These are phyloP conservation scores for Rhizopogon roseolus DNA, from an alignment of 768 basidiomycete genomes.

Conservation along the genomic window DNA sequence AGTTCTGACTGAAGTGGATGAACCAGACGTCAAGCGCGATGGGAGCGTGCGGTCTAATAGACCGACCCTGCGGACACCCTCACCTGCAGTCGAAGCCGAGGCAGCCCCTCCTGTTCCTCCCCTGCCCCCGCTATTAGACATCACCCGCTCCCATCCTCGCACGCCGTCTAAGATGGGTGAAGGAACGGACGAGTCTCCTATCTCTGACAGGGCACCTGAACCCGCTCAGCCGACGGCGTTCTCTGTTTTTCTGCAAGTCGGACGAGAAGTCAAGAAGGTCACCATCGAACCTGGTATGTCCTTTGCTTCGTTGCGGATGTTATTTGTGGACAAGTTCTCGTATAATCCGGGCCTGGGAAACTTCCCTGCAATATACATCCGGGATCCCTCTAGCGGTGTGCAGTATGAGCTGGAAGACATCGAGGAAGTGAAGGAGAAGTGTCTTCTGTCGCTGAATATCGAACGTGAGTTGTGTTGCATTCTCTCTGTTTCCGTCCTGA, in stretches of 20 bases:
- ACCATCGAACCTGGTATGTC: slow-evolving; percentile 65
- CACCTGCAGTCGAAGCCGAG: slow-evolving; percentile 15
- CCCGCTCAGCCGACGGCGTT: slow-evolving; percentile 29
- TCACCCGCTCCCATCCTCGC: slow-evolving; percentile 10
- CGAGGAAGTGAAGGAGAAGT: slow-evolving; percentile 86
- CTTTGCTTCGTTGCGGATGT: slow-evolving; percentile 69
- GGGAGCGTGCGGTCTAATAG: slow-evolving; percentile 4
- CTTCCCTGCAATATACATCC: slow-evolving; percentile 93
- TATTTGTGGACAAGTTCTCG: slow-evolving; percentile 93
- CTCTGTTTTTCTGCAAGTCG: slow-evolving; percentile 84
- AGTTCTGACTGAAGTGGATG: slow-evolving; percentile 72
- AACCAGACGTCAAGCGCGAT: slow-evolving; percentile 25
- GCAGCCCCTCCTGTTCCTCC: slow-evolving; percentile 38
- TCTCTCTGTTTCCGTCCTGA: not conserved
- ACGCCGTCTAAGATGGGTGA: slow-evolving; percentile 3
- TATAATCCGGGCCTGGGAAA: slow-evolving; percentile 92
- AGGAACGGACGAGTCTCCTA: slow-evolving; percentile 9
- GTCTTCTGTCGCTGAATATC: slow-evolving; percentile 87
- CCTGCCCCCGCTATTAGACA: slow-evolving; percentile 44
- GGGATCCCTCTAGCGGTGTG: slow-evolving; percentile 87
- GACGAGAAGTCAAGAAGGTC: slow-evolving; percentile 87
- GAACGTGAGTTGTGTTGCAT: slow-evolving; percentile 70
- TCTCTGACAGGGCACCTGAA: slow-evolving; percentile 16
- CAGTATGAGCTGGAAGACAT: slow-evolving; percentile 96
- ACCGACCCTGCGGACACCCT: slow-evolving; percentile 34